phyloP scores from a whole-genome alignment of 2,329 filamentous ascomycete genomes.

The Chaetomiaceae sp. region DNA sequence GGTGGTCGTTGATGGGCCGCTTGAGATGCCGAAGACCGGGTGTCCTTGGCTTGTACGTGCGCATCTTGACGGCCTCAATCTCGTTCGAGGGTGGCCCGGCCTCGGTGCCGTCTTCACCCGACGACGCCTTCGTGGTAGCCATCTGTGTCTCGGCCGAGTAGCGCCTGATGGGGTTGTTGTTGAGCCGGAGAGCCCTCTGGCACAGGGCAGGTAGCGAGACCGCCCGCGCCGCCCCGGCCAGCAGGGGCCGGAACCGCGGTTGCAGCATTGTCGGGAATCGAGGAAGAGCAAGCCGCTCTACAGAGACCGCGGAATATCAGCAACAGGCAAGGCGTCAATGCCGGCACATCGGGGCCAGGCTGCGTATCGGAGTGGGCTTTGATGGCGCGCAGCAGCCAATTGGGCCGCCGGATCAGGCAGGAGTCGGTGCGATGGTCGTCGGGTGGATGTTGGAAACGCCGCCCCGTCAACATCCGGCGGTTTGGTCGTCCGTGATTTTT shows the following conservation, averaged over 20 bases:
- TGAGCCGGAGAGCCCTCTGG: constrained; percentile 19
- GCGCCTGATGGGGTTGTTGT: constrained; percentile 18
- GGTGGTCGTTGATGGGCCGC: constrained; percentile 89
- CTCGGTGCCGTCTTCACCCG: constrained; percentile 1
- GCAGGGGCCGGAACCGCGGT: constrained; percentile 54
- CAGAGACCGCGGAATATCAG: background rate
- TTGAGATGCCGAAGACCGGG: constrained; percentile 88
- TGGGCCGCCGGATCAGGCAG: background rate
- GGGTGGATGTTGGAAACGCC: constrained; percentile 1
- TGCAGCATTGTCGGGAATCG: constrained; percentile 53
- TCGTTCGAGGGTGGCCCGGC: constrained; percentile 23
- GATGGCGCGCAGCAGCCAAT: constrained; percentile 10
- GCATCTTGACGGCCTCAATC: constrained; percentile 50
- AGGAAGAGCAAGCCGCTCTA: background rate
- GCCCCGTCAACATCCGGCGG: background rate
- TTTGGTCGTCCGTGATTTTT: constrained; percentile 7
- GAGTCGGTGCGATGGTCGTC: background rate
- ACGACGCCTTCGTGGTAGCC: constrained; percentile 12
- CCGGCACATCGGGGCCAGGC: constrained; percentile 10
- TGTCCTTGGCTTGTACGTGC: constrained; percentile 89
- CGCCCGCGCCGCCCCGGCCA: constrained; percentile 26
- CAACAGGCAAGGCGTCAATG: constrained; percentile 3
- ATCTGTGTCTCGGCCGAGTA: constrained; percentile 24
- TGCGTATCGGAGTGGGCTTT: background rate
- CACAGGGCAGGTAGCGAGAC: constrained; percentile 24